Base-by-base conservation (phyloP, 2,329 filamentous ascomycete species). In the Incumbomyces lentus region DNA sequence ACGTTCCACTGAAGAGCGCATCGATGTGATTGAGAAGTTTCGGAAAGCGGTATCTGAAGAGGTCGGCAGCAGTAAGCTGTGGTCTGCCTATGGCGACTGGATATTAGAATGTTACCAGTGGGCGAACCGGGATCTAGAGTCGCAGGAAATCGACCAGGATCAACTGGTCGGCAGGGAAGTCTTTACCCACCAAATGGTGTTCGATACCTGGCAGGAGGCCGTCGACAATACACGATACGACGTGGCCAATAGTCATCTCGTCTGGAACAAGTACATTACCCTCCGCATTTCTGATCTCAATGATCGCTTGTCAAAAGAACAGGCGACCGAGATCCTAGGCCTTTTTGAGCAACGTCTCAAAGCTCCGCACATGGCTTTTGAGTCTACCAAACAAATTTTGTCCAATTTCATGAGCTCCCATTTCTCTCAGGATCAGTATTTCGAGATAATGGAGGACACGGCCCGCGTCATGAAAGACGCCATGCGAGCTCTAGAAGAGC, bases 31-130 rank as follows among this genome's bases (percentile, higher is more conserved):
- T 55, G 76, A 81, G 52, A 64, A 79, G 12, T 81, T 73, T 55
- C 69, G 73, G 51, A 72, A 73, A 51, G 78, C 78, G 2, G 73
- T 79, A 2, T 66, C 71, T 32, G 78, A 82, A 49, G 79, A 82
- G 58, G 75, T 74, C 37, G 73, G 72, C 42, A 81, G 78, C 50
- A 72, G 73, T 10, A 75, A 72, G 48, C 61, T 82, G 6, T 82
- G 79, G 79, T 64, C 67, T n/a, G 68, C 74, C 8, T 82, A 80
- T 55, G 76, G 74, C 17, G 74, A 81, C 49, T 82, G 76, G 69
- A 68, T 81, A 50, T 64, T 73, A 31, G 68, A 73, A 47, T 70
- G 78, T 22, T 75, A 79, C 55, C 70, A 70, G 22, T 70, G 73
- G 43, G 72, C 63, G 41, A 70, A 66, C 61, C 64, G 64, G 41